Evolutionary conservation across 1,284 basidiomycete genomes (phyloP).

Genomic region (Cerioporus squamosus): DNA sequence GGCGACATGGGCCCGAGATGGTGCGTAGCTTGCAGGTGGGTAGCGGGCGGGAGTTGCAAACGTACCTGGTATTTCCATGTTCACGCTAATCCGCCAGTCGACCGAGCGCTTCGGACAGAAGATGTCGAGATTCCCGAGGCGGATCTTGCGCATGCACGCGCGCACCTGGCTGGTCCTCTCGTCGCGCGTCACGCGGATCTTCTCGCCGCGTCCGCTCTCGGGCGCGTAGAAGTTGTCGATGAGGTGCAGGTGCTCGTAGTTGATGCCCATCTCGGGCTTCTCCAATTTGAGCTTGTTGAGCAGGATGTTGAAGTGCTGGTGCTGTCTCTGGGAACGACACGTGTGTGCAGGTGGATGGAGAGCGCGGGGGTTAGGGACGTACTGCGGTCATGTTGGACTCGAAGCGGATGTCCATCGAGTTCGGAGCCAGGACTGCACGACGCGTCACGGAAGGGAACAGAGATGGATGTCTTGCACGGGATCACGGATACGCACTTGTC

Average conservation of each 20-base stretch:
- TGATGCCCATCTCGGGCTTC: slow-evolving; percentile 51
- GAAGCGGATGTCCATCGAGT: slow-evolving; percentile 70
- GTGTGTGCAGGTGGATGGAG: slow-evolving; percentile 16
- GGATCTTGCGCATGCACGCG: slow-evolving; percentile 77
- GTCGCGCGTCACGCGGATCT: slow-evolving; percentile 86
- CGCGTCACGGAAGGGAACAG: background rate
- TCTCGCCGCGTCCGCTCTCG: slow-evolving; percentile 57
- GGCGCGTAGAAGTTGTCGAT: slow-evolving; percentile 80
- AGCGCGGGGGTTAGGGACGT: slow-evolving; percentile 36
- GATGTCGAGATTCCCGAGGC: slow-evolving; percentile 89
- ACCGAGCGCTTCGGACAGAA: slow-evolving; percentile 81
- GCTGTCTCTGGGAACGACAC: slow-evolving; percentile 64
- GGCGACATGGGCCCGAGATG: too few species aligned
- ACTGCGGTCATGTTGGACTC: slow-evolving; percentile 92
- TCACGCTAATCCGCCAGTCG: slow-evolving; percentile 94
- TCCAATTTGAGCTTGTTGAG: slow-evolving; percentile 74
- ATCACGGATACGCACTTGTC: slow-evolving; percentile 67
- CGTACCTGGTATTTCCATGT: slow-evolving; percentile 79
- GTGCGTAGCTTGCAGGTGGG: too few species aligned
- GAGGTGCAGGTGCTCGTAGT: slow-evolving; percentile 81
- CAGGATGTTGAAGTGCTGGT: slow-evolving; percentile 83
- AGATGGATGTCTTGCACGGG: too few species aligned
- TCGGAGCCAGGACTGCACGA: slow-evolving; percentile 51
- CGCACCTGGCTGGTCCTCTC: slow-evolving; percentile 71
- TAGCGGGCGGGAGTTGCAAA: too few species aligned